Evolutionary conservation across 2,329 filamentous ascomycete species (phyloP).

Genomic region (Sclerotinia sclerotiorum): DNA sequence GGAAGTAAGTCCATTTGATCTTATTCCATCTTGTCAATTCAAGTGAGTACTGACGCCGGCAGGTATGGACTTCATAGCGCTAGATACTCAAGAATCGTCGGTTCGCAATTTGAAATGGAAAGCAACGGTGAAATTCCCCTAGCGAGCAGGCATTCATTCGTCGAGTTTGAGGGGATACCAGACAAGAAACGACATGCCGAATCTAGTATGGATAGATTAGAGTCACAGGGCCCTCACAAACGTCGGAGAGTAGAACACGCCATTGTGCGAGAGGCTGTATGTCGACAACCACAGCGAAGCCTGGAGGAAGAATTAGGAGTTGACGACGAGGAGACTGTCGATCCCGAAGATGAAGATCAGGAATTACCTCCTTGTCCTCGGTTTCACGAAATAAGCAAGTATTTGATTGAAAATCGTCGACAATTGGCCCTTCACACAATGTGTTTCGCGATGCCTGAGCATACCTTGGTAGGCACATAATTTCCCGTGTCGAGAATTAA

Average conservation of each 20-base stretch:
- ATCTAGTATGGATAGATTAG: not conserved
- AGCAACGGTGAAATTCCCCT: accelerated
- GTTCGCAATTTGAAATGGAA: not conserved
- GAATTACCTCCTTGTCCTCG: conserved; percentile 9
- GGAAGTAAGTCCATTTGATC: not conserved
- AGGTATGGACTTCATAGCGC: conserved; percentile 3
- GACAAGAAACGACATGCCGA: no score
- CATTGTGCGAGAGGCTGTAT: not conserved
- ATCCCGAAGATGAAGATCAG: not conserved
- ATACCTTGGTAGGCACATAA: conserved; percentile 20
- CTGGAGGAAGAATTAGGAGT: not conserved
- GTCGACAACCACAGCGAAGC: not conserved
- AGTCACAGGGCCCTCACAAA: not conserved
- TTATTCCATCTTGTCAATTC: not conserved
- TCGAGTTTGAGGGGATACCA: conserved; percentile 14
- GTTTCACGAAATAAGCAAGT: conserved; percentile 17
- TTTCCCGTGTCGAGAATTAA: not conserved
- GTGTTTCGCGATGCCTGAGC: conserved; percentile 24
- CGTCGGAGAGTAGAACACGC: not conserved
- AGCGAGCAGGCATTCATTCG: not conserved
- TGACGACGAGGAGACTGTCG: not conserved
- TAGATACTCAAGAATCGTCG: not conserved
- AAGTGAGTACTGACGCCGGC: not conserved
- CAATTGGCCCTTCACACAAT: conserved; percentile 26
- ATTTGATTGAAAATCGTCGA: conserved; percentile 19